Base-by-base conservation (phyloP, 2,329 filamentous ascomycete species). In the Trichoderma cornu-damae region DNA sequence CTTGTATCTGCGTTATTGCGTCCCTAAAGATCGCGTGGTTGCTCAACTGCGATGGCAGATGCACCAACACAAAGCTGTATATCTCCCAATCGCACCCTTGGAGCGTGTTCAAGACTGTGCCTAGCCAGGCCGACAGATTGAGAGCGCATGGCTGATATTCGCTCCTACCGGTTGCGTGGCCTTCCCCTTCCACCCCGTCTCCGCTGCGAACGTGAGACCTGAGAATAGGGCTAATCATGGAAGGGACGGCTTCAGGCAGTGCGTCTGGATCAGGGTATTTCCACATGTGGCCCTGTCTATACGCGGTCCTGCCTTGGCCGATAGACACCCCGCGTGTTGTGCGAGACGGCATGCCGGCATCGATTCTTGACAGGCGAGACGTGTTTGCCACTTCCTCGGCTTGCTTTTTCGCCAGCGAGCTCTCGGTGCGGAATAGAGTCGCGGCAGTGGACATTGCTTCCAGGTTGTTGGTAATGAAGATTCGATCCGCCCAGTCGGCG, bases 31-130 rank as follows among this genome's bases (percentile, higher is more conserved):
- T 78, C 11, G 89, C 86, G 67, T 94, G 90, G 65, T 99, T 99
- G 70, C 87, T 89, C 20, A 99, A 78, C 66, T 97, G 93, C 26
- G 89, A 87, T 1, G 90, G 89, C 8, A 96, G 76, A 69, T 96
- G 89, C 5, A 90, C 88, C 28, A 99, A 77, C 16, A 93, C 82
- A 68, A 93, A 96, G 71, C 90, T 93, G 76, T 96, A 96, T 1
- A 96, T 77, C 68, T 97, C 91, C 92, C 93, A 97, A 61, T 94
- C 87, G 20, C 84, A 82, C 38, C 87, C 88, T 56, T 85, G 80
- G 42, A 96, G 74, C n/a, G 94, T 75, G n/a, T 79, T 78, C 24
- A 90, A 81, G 35, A 95, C 78, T 9, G 85, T 79, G 61, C 92
- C 88, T n/a, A 96, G 78, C 88, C 90, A 96, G 38, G 79, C 72